Evolutionary conservation across 306 rosid genomes (phyloP).

Genomic region (Urtica urens): DNA sequence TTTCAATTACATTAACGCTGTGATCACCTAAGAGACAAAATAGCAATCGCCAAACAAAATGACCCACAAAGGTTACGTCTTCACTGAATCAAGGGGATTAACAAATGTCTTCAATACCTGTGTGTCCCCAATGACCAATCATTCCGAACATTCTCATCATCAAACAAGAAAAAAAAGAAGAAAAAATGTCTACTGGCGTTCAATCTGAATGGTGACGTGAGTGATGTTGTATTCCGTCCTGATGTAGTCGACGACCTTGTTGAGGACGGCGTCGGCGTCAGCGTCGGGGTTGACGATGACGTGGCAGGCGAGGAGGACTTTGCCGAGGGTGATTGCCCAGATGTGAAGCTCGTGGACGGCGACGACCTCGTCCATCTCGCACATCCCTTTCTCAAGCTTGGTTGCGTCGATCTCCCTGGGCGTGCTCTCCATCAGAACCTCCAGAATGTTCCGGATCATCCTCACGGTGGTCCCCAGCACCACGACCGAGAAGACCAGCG

Average conservation of each 20-base stretch:
- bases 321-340: conserved; percentile 41
- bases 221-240: conserved; percentile 34
- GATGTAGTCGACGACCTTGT: conserved; percentile 32
- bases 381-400: conserved; percentile 41
- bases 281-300: conserved; percentile 37
- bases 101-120: too few species aligned
- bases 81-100: too few species aligned
- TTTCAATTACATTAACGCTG: too few species aligned
- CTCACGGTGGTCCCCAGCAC: conserved; percentile 37
- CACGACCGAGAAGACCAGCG: conserved; percentile 30
- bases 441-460: conserved; percentile 45
- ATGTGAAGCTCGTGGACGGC: conserved; percentile 37
- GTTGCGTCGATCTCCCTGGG: conserved; percentile 49
- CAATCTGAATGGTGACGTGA: conserved; percentile 44
- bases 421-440: conserved; percentile 51
- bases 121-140: too few species aligned
- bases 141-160: too few species aligned
- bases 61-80: too few species aligned
- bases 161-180: too few species aligned
- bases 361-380: conserved; percentile 46
- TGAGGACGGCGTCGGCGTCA: conserved; percentile 32
- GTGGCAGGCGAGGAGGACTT: conserved; percentile 39
- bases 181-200: conserved; percentile 44
- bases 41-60: too few species aligned
- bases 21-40: too few species aligned